Evolutionary conservation across 1,284 basidiomycete genomes (phyloP).

Genomic region (Phlebopus sp.): DNA sequence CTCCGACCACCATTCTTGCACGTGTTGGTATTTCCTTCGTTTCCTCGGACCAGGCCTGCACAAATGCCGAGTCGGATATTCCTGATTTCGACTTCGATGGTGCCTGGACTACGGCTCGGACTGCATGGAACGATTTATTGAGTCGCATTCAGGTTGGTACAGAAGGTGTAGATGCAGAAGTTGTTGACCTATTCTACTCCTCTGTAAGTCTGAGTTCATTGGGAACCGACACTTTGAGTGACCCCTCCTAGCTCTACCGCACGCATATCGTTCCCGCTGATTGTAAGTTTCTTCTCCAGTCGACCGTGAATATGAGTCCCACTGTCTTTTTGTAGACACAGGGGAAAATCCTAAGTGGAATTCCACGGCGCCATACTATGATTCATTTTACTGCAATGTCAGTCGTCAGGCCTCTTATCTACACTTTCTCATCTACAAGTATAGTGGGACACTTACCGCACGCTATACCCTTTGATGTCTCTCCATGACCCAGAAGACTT

Average conservation of each 20-base stretch:
- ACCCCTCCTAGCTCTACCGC: constrained; percentile 48
- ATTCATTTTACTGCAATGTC: constrained; percentile 69
- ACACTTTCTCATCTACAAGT: background rate
- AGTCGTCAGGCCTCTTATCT: constrained; percentile 15
- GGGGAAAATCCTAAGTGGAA: constrained; percentile 70
- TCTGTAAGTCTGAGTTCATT: constrained; percentile 37
- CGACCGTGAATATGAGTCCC: background rate
- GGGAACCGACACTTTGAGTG: background rate
- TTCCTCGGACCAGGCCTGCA: constrained; percentile 56
- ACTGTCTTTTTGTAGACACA: constrained; percentile 41
- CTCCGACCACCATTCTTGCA: constrained; percentile 44
- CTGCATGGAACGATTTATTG: constrained; percentile 56
- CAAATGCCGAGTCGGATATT: constrained; percentile 61
- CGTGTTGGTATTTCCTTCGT: constrained; percentile 62
- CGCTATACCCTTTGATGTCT: constrained; percentile 56
- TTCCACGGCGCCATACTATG: constrained; percentile 63
- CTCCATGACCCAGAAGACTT: constrained; percentile 60
- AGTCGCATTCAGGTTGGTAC: constrained; percentile 54
- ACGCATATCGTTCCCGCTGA: constrained; percentile 68
- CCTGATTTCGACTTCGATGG: constrained; percentile 54
- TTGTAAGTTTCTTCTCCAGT: constrained; percentile 37
- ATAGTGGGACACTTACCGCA: constrained; percentile 66
- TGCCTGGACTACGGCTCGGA: constrained; percentile 41
- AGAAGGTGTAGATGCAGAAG: constrained; percentile 46
- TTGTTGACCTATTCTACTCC: constrained; percentile 55